Base-by-base conservation (phyloP, 352 stramenopile genomes). In the Nothophytophthora sp. region DNA sequence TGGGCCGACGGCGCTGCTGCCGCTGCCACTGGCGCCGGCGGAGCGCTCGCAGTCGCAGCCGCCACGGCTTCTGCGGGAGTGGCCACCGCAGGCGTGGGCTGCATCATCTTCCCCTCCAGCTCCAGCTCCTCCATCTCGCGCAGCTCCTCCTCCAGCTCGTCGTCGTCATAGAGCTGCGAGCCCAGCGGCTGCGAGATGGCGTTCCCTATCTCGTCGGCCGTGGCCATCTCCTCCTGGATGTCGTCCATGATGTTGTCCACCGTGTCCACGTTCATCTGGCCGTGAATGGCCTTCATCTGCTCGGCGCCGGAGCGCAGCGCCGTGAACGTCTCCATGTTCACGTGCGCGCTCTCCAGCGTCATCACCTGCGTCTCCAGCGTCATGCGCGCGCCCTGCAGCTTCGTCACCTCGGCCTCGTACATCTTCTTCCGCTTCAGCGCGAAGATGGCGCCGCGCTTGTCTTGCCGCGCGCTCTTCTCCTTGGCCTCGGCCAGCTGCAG, bases 361-460 rank as follows among this genome's bases (percentile, higher is more conserved):
- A 97, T 97, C 29, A 92, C 81, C 56, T 95, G 86, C 44, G 81
- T 92, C 79, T 99, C 95, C 13, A 99, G 78, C 41, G 95, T 99
- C 88, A 99, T 98, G 57, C 97, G 95, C 18, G 97, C 85, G 40
- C 90, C 90, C 64, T 98, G 84, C 51, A 99, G 97, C 80, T 99
- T 99, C 63, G 98, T 95, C 35, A 98, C 88, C 68, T 99, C 96
- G 33, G 88, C 82, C 64, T 99, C 96, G 65, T 98, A 98, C 74
- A 99, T 95, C 59, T 99, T 99, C 85, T 99, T 99, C 58, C 95
- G 88, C 76, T 99, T 99, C 33, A 99, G 86, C 39, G 92, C 92
- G 69, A 98, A 99, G 34, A 99, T 87, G 23, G 97, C 97, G 46
- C 96, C 96, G 64, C 96, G 96, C 56, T 99, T 99, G 80, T 99